phyloP scores from a whole-genome alignment of 2,329 filamentous ascomycete species.

The Cytospora piceicola region DNA sequence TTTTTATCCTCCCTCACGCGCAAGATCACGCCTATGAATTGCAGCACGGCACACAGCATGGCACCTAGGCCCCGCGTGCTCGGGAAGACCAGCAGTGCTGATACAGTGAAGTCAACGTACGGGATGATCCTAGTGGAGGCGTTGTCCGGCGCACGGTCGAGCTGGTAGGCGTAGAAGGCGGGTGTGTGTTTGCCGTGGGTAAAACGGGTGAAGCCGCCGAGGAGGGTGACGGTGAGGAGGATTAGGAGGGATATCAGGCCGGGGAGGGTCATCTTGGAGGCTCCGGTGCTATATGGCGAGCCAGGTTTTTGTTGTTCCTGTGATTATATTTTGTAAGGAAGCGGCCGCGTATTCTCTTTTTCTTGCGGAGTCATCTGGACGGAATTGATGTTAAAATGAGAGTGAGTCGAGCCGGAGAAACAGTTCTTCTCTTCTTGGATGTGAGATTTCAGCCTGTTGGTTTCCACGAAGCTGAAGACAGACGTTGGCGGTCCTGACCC shows the following conservation, averaged over 20 bases:
- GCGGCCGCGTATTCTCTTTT: not conserved
- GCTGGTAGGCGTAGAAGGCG: constrained; percentile 34
- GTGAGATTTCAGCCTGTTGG: not conserved
- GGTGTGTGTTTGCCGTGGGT: constrained; percentile 35
- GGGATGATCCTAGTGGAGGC: constrained; percentile 32
- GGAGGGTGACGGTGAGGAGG: constrained; percentile 26
- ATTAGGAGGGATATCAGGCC: constrained; percentile 2
- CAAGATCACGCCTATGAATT: constrained; percentile 32
- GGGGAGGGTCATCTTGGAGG: not conserved
- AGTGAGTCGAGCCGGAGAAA: no score
- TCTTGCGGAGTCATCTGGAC: not conserved
- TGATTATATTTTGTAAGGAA: not conserved
- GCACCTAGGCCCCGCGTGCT: constrained; percentile 19
- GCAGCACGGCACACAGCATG: constrained; percentile 25
- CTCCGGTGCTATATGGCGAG: no score
- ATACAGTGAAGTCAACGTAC: constrained; percentile 30
- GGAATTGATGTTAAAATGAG: no score
- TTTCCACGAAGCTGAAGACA: not conserved
- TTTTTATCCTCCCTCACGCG: constrained; percentile 18
- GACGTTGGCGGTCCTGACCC: not conserved
- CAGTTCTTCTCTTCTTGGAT: not conserved
- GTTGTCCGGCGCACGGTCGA: constrained; percentile 34
- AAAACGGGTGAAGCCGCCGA: constrained; percentile 34
- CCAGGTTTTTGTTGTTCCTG: not conserved
- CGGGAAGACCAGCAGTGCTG: constrained; percentile 22